phyloP scores from a whole-genome alignment of 2,329 filamentous ascomycete genomes.

The Fusarium drepaniforme region DNA sequence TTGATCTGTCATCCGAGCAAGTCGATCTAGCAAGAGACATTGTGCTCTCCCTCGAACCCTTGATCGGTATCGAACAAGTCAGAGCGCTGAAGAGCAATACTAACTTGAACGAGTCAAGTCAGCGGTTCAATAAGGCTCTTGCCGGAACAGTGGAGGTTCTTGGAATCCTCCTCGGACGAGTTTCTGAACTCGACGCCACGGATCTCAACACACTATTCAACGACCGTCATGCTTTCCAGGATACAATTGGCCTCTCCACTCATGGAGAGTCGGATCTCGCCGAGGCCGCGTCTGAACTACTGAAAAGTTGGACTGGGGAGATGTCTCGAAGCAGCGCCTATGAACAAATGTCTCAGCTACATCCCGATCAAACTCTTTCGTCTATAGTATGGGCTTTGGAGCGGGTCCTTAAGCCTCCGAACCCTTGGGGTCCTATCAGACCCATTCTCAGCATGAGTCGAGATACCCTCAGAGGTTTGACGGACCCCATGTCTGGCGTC shows the following conservation, averaged over 20 bases:
- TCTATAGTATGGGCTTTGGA: slow-evolving; percentile 59
- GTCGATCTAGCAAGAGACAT: slow-evolving; percentile 81
- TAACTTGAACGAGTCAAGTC: slow-evolving; percentile 52
- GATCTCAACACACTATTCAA: slow-evolving; percentile 79
- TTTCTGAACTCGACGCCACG: slow-evolving; percentile 79
- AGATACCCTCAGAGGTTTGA: slow-evolving; percentile 68
- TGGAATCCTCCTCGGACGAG: slow-evolving; percentile 79
- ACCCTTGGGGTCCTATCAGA: slow-evolving; percentile 68
- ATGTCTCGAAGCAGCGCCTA: slow-evolving; percentile 57
- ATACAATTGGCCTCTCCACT: slow-evolving; percentile 83
- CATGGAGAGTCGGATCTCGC: slow-evolving; percentile 85
- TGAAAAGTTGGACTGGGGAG: slow-evolving; percentile 85
- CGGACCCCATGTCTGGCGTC: slow-evolving; percentile 67
- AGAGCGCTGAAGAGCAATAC: slow-evolving; percentile 62
- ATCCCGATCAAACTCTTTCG: slow-evolving; percentile 55
- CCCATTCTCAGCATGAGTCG: slow-evolving; percentile 68
- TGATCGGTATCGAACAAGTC: slow-evolving; percentile 83
- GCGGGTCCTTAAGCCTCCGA: slow-evolving; percentile 50
- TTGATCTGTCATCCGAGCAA: slow-evolving; percentile 80
- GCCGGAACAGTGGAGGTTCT: slow-evolving; percentile 68
- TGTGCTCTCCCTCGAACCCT: slow-evolving; percentile 75
- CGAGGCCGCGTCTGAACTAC: slow-evolving; percentile 82
- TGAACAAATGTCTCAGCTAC: slow-evolving; percentile 54
- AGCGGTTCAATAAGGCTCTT: slow-evolving; percentile 85
- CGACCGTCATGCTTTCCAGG: slow-evolving; percentile 75